Base-by-base conservation (phyloP, 2,329 filamentous ascomycete genomes). In the Dothistroma septosporum region DNA sequence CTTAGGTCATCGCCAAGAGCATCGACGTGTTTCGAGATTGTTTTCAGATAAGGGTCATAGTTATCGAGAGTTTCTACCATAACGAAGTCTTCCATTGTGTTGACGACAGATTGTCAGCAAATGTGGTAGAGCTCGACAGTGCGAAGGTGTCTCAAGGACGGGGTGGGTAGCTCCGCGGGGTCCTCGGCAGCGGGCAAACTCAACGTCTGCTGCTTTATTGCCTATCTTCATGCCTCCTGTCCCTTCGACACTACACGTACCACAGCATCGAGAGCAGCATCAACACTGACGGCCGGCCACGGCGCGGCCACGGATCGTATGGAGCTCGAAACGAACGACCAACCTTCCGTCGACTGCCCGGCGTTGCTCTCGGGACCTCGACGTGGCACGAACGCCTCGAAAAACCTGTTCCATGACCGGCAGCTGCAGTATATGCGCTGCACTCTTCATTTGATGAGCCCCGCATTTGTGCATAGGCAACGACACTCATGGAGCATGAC, bases 21-120 rank as follows among this genome's bases (percentile, higher is more conserved):
- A 47, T 82, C 75, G 9, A 80, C 73, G 33, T 76, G 75, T 21
- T 72, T 61, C 56, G 77, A 74, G 53, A 81, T 78, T 16, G 55
- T 41, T 31, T 53, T 48, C 41, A 69, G 66, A 37, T 64, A 63
- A 2, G 46, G 52, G 46, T 33, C 47, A 31, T 58, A 21, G 11
- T 46, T 24, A 8, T 61, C 49, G 3, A 32, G 19, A 16, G 55
- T 22, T 8, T 54, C 57, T 11, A 63, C 53, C 50, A 64, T 60
- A 41, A 61, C 28, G 50, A 60, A 55, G 14, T 60, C 62, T 44
- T 44, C 41, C 41, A 44, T 53, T 24, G 19, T 35, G 50, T 24
- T 28, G 47, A 50, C 16, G 47, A 48, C 11, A 19, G 21, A 14
- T 37, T n/a, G n/a, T n/a, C n/a, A 9, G 4, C 44, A 48, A 14